These are phyloP conservation scores for Boletus sp. DNA, from an alignment of 1,284 basidiomycete genomes.

Conservation along the genomic window DNA sequence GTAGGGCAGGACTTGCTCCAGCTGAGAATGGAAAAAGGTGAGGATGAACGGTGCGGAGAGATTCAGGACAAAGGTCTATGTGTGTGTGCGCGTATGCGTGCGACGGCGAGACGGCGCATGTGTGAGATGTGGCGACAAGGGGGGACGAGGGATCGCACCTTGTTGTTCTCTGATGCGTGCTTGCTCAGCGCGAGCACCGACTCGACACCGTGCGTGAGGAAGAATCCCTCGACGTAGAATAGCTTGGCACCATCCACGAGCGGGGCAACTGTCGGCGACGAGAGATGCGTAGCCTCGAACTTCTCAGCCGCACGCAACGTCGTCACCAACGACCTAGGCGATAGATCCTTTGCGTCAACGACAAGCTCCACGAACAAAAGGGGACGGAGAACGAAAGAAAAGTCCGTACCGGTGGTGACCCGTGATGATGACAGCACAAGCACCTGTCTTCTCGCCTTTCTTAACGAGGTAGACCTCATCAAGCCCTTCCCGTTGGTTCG, in stretches of 20 bases:
- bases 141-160: slow-evolving; percentile 45
- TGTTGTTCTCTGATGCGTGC: slow-evolving; percentile 73
- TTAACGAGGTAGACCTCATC: slow-evolving; percentile 87
- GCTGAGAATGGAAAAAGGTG: slow-evolving; percentile 86
- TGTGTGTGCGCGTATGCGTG: not conserved
- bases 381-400: not conserved
- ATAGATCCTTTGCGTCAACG: slow-evolving; percentile 1
- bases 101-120: no score
- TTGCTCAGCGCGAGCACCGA: slow-evolving; percentile 76
- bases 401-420: slow-evolving; percentile 75
- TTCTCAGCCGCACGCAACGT: slow-evolving; percentile 88
- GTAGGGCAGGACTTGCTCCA: slow-evolving; percentile 77
- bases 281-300: slow-evolving; percentile 82
- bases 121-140: not conserved
- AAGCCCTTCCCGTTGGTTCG: slow-evolving; percentile 92
- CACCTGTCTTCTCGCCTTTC: slow-evolving; percentile 86
- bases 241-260: slow-evolving; percentile 79
- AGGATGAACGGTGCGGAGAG: slow-evolving; percentile 97
- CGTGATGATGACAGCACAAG: slow-evolving; percentile 95
- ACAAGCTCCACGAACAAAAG: no score
- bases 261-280: slow-evolving; percentile 70
- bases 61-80: slow-evolving; percentile 83
- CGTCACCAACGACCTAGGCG: slow-evolving; percentile 82
- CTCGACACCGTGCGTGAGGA: slow-evolving; percentile 90
- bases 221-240: slow-evolving; percentile 97